Evolutionary conservation across 495 filamentous ascomycete genomes (phyloP), one percentile per base, ranked within the genome.

Genomic region (Trichoderma orchidacearum): DNA sequence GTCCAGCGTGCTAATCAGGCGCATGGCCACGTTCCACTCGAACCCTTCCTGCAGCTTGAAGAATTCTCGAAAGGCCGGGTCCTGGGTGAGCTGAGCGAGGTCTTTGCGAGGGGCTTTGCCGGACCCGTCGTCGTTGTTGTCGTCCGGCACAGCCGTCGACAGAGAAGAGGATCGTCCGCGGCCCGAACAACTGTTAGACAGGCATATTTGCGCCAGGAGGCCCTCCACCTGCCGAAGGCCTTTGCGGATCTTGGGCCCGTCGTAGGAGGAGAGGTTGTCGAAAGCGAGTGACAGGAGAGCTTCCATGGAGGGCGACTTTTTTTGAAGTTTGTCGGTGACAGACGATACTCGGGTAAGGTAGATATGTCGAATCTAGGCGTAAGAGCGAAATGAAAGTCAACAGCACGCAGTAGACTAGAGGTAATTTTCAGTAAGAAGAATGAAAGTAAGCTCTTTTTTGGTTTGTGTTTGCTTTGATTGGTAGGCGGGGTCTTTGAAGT

Each of bases 1-100:
- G 68, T 98, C 93, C 34, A 98, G 80, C 60, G 89, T 94, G 30
- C 82, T 80, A 51, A 94, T 84, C 55, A 98, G 75, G 59, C 91
- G 85, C 69, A 89, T 85, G 30, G 89, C 86, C 32, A 96, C 87
- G 71, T 98, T 98, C 88, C 91, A 98, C 71, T 96, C 87, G 70
- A 98, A 98, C 11, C 92, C 85, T 63, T 95, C 92, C 68, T 98
- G 93, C 53, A 97, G 67, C 64, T 95, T 89, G 75, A 95, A 95
- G 72, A 97, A 98, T 67, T 97, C 93, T 54, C 88, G 75, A 65
- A 96, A 98, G 9, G 92, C 93, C 27, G 87, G 90, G 68, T 98
- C 93, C 61, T 86, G 82, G 56, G 76, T 76, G 61, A 96, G 70
- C 51, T 88, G 81, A 34, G 71, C 72, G 48, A 95, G 74, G 21